phyloP scores from a whole-genome alignment of 768 basidiomycete genomes.

The Suillus decipiens region DNA sequence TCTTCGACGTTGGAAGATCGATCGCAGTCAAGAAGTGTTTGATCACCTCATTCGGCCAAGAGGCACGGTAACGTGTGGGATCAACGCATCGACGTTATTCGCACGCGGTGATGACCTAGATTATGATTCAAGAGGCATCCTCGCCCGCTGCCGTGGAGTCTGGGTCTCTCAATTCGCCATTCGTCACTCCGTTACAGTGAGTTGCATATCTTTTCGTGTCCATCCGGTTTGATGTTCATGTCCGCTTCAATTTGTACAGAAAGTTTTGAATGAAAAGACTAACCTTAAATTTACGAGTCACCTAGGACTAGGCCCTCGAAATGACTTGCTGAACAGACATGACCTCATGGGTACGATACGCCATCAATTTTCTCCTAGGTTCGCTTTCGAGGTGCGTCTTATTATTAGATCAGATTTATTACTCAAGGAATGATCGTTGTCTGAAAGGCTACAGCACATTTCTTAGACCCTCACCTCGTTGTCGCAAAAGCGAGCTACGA shows the following conservation, averaged over 20 bases:
- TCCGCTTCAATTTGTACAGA: conserved; percentile 39
- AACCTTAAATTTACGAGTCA: conserved; percentile 41
- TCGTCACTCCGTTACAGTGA: conserved; percentile 47
- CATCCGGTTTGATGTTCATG: conserved; percentile 18
- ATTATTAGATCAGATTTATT: conserved; percentile 19
- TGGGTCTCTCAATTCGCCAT: conserved; percentile 37
- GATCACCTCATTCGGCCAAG: conserved; percentile 45
- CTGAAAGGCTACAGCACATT: conserved; percentile 39
- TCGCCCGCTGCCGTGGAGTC: conserved; percentile 39
- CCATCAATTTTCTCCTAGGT: conserved; percentile 74
- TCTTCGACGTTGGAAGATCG: conserved; percentile 42
- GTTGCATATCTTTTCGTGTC: conserved; percentile 15
- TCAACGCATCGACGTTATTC: conserved; percentile 55
- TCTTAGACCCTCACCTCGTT: conserved; percentile 43
- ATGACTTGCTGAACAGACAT: conserved; percentile 28
- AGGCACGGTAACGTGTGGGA: conserved; percentile 44
- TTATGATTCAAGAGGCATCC: conserved; percentile 28
- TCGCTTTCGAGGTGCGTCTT: conserved; percentile 45
- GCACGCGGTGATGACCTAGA: conserved; percentile 33
- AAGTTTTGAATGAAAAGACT: conserved; percentile 48
- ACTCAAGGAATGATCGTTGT: conserved; percentile 8
- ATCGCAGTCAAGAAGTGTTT: conserved; percentile 37
- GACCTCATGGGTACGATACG: conserved; percentile 69
- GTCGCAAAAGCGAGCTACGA: conserved; percentile 49
- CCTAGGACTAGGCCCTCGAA: conserved; percentile 29